These are phyloP conservation scores for Brettanomyces nanus DNA, from an alignment of 805 yeast species.

Conservation along the genomic window DNA sequence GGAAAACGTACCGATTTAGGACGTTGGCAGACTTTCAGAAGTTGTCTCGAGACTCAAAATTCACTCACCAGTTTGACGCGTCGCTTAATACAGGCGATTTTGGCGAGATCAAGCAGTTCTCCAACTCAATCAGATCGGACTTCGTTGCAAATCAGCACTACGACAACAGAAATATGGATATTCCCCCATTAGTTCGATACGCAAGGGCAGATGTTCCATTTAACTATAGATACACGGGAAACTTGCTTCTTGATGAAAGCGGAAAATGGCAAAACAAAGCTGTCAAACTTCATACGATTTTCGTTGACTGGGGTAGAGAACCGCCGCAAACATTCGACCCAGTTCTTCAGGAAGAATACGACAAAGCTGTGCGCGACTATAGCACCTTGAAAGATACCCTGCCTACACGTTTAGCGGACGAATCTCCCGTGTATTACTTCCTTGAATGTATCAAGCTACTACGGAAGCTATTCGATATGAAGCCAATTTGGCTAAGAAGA, in stretches of 20 bases:
- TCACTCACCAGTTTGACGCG: constrained; percentile 31
- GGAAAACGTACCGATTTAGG: constrained; percentile 66
- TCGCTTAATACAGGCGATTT: constrained; percentile 37
- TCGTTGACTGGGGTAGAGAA: constrained; percentile 39
- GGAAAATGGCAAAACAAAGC: constrained; percentile 39
- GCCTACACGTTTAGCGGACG: constrained; percentile 17
- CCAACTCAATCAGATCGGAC: constrained; percentile 19
- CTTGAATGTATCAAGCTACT: constrained; percentile 37
- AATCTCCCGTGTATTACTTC: constrained; percentile 26
- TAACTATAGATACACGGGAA: constrained; percentile 69
- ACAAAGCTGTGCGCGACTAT: constrained; percentile 27
- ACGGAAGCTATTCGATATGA: constrained; percentile 44
- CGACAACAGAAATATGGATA: constrained; percentile 35
- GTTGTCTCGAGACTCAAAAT: constrained; percentile 47
- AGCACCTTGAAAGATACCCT: constrained; percentile 21
- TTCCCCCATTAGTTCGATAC: constrained; percentile 84
- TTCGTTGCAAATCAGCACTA: constrained; percentile 9
- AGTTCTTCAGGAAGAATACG: constrained; percentile 39
- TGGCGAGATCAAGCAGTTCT: constrained; percentile 32
- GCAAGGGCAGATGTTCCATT: constrained; percentile 71
- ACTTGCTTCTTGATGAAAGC: constrained; percentile 51
- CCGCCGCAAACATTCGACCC: constrained; percentile 45
- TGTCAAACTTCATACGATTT: constrained; percentile 46
- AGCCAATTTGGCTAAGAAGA: constrained; percentile 83
- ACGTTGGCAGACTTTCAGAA: constrained; percentile 86